Evolutionary conservation across 2,329 filamentous ascomycete species (phyloP), one percentile per base, ranked within the genome.

Genomic region (Rutstroemia sp.): DNA sequence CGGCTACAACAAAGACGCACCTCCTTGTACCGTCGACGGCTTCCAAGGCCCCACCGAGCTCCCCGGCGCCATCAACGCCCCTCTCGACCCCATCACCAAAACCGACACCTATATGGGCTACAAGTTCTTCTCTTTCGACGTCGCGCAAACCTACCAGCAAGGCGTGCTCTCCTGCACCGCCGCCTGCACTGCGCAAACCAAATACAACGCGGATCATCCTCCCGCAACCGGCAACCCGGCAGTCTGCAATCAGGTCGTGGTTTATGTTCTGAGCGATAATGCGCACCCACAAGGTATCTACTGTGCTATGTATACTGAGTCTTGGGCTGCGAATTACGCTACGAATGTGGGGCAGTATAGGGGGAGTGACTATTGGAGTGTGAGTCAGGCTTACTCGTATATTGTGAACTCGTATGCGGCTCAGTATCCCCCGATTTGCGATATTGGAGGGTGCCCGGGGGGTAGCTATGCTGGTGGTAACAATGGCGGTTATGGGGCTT

Each of bases 211-310:
- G 37, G 61, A 65, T 30, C 62, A 67, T 56, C 66, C 66, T 46
- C 66, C 65, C 38, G 58, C 60, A 7, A 61, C 65, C 21, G 67
- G 67, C 18, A 64, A 62, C 9, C 71, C 70, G 53, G 65, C 63
- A 53, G 59, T 69, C 39, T 73, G 71, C 66, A 71, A 71, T 59
- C 71, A 72, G 63, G 71, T 68, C 61, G 70, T 70, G 37, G 65
- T 67, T 10, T 73, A 73, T 52, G 66, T 73, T n/a, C 61, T 72
- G 16, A 64, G 62, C 30, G 66, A 70, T 53, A 69, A 70, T 52
- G 66, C 64, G 16, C 56, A 67, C 25, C 69, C 71, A 2, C 65
- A 71, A 46, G 71, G 70, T n/a, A 69, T 69, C 30, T 72, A 72
- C 62, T 73, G 71, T 55, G 54, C 61, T 16, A 61, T 69, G 59